Conservation (phyloP, 2,329 filamentous ascomycete genomes). For the Hypoxylon sp. region DNA sequence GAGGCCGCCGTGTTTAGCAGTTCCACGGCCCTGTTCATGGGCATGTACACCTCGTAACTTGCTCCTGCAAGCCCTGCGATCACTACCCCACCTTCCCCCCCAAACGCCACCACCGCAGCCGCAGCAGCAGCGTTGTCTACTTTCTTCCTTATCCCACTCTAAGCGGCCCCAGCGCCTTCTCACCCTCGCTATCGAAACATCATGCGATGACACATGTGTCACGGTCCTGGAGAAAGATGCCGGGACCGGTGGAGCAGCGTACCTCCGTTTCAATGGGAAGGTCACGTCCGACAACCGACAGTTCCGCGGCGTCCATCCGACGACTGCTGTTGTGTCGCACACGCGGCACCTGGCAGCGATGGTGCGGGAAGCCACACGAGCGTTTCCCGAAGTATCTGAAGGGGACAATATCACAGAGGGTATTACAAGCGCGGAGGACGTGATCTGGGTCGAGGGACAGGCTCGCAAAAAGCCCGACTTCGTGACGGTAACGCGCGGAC, state of each 20-base stretch:
- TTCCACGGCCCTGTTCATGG: conserved; percentile 4
- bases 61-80: not conserved
- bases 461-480: conserved; percentile 73
- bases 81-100: not conserved
- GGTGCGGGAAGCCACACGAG: conserved; percentile 67
- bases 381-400: conserved; percentile 52
- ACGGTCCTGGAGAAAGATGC: conserved; percentile 73
- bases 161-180: conserved; percentile 47
- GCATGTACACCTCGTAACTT: conserved; percentile 1
- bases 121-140: conserved; percentile 13
- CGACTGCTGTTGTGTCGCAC: conserved; percentile 79
- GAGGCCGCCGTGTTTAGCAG: conserved; percentile 17
- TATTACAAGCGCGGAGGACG: conserved; percentile 10
- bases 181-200: conserved; percentile 81
- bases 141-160: conserved; percentile 11
- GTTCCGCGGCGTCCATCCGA: conserved; percentile 82
- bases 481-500: conserved; percentile 87
- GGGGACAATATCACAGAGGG: conserved; percentile 33
- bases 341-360: conserved; percentile 74
- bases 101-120: not conserved
- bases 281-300: conserved; percentile 80
- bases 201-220: conserved; percentile 93
- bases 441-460: conserved; percentile 41
- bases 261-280: conserved; percentile 80
- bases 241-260: conserved; percentile 50